These are phyloP conservation scores for Xylaria palmicola DNA, from an alignment of 495 filamentous ascomycete genomes.

Conservation along the genomic window DNA sequence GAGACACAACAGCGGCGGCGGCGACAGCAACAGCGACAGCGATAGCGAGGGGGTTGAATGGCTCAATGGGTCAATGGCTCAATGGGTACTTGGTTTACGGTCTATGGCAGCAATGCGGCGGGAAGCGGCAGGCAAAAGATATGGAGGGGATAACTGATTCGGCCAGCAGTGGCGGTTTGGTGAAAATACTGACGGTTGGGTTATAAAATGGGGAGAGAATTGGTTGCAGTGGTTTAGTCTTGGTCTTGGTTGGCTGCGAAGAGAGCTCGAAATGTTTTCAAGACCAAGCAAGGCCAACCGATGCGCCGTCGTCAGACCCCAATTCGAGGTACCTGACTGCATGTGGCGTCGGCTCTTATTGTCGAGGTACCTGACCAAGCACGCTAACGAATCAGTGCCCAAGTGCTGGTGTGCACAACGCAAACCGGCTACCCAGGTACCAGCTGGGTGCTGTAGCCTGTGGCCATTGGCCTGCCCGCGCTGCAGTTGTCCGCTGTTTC, in stretches of 20 bases:
- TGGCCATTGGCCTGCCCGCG: background rate
- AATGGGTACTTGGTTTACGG: too few relatives aligned
- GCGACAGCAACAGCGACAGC: background rate
- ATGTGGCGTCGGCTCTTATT: constrained; percentile 4
- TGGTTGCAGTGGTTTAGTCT: constrained; percentile 13
- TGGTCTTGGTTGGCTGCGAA: constrained; percentile 7
- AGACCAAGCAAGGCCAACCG: constrained; percentile 2
- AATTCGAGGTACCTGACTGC: constrained; percentile 3
- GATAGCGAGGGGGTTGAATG: too few relatives aligned
- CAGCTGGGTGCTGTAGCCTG: background rate
- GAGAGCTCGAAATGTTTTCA: constrained; percentile 20
- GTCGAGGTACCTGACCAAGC: constrained; percentile 2
- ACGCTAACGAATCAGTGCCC: constrained; percentile 10
- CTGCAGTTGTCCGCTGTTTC: background rate
- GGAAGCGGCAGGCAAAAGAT: background rate
- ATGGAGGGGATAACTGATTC: background rate
- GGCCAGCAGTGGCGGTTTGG: constrained; percentile 2
- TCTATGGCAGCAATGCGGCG: background rate
- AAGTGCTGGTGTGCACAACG: background rate
- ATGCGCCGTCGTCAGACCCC: constrained; percentile 15
- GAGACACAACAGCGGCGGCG: background rate
- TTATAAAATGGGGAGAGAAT: constrained; percentile 12
- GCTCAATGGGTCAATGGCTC: too few relatives aligned
- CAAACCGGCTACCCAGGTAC: too few relatives aligned
- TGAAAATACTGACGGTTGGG: background rate